Conservation (phyloP, 2,329 filamentous ascomycete genomes). For the Pyrenophora tritici-repentis region DNA sequence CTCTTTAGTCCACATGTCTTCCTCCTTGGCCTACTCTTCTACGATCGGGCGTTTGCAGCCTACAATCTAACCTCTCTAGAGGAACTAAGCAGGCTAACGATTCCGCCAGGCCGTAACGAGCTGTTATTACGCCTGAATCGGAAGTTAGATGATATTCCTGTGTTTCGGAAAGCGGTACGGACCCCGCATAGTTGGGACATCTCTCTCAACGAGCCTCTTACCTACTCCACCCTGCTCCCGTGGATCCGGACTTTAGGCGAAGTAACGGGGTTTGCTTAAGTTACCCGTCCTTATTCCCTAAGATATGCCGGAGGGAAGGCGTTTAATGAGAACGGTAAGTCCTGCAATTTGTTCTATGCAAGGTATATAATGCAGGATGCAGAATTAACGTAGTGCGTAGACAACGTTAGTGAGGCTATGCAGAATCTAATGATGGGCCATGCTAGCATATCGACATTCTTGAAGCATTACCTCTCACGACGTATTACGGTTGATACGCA, state of each 20-base stretch:
- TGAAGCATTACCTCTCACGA: constrained; percentile 15
- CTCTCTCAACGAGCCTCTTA: constrained; percentile 31
- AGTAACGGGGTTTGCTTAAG: constrained; percentile 31
- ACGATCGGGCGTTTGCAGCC: constrained; percentile 35
- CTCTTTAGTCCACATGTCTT: constrained; percentile 41
- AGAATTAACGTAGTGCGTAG: constrained; percentile 16
- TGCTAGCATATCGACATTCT: constrained; percentile 1
- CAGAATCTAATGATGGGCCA: constrained; percentile 41
- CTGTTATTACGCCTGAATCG: constrained; percentile 3
- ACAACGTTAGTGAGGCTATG: constrained; percentile 36
- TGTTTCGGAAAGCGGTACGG: constrained; percentile 26
- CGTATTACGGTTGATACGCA: constrained; percentile 19
- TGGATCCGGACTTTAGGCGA: constrained; percentile 37
- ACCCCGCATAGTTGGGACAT: constrained; percentile 32
- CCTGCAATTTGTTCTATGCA: not conserved
- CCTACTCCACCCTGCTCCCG: constrained; percentile 27
- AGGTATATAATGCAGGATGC: not conserved
- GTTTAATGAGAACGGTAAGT: constrained; percentile 48
- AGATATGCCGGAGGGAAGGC: constrained; percentile 45
- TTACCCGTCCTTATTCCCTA: constrained; percentile 41
- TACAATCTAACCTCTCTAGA: constrained; percentile 38
- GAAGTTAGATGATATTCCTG: constrained; percentile 6
- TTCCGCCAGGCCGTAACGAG: constrained; percentile 20
- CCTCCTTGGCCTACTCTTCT: constrained; percentile 39
- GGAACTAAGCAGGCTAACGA: constrained; percentile 44